Conservation (phyloP, 768 basidiomycete genomes). For the Rhizopogon vinicolor region DNA sequence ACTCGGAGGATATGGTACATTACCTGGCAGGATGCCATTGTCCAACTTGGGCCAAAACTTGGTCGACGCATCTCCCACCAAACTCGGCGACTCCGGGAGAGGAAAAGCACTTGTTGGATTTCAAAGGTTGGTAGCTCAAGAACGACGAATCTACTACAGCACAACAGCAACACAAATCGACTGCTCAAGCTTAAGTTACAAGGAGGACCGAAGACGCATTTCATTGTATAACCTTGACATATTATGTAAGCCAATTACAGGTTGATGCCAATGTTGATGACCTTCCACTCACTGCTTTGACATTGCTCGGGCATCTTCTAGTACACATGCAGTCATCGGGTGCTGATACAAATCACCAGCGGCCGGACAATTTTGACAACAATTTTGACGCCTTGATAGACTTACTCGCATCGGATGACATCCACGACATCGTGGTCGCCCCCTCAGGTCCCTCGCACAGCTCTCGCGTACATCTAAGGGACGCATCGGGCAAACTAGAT, state of each 20-base stretch:
- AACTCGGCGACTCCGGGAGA: background rate
- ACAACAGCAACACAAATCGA: too few relatives aligned
- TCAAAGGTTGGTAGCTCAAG: background rate
- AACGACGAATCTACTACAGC: too few relatives aligned
- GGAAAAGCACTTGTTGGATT: background rate
- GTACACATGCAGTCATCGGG: background rate
- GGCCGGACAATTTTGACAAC: constrained; percentile 7
- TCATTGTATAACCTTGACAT: too few relatives aligned
- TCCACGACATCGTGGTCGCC: constrained; percentile 7
- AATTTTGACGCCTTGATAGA: constrained; percentile 26
- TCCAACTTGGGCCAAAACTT: constrained; percentile 23
- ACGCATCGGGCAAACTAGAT: constrained; percentile 25
- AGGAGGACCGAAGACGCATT: too few relatives aligned
- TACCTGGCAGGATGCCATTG: constrained; percentile 23
- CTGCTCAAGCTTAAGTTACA: too few relatives aligned
- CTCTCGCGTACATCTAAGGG: constrained; percentile 14
- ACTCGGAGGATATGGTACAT: background rate
- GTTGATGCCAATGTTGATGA: too few relatives aligned
- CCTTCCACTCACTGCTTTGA: too few relatives aligned
- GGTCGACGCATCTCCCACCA: background rate
- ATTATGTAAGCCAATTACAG: too few relatives aligned
- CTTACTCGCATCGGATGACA: constrained; percentile 24
- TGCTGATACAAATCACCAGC: background rate
- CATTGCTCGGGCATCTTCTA: too few relatives aligned
- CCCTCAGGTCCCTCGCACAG: background rate